Percentiles rank a stretch among this genome's conserved stretches.
phyloP scores from a whole-genome alignment of 148 eudicot species.

The Cornus kousa region DNA sequence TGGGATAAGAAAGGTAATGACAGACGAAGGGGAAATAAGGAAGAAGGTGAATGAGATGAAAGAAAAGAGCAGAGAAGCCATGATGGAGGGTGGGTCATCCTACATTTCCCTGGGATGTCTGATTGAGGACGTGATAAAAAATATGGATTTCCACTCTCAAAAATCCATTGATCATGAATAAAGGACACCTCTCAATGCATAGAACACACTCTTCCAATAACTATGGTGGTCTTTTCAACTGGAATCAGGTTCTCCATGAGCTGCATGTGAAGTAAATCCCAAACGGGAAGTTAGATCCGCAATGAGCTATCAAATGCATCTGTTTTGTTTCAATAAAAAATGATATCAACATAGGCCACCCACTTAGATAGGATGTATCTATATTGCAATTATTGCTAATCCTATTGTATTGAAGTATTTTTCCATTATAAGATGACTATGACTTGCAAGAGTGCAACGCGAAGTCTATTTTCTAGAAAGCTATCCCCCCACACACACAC shows the following conservation, averaged over 20 bases:
- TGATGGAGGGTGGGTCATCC: slow-evolving; percentile 7
- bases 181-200: too few species aligned
- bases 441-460: neutral
- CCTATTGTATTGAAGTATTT: neutral
- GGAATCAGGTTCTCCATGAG: neutral
- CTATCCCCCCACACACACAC: too few species aligned
- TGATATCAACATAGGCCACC: neutral
- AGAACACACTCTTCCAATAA: too few species aligned
- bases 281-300: neutral
- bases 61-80: neutral
- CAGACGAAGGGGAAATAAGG: neutral
- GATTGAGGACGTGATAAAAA: neutral
- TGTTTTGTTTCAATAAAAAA: too few species aligned
- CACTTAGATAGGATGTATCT: neutral
- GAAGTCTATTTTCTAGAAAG: neutral
- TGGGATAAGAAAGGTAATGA: slow-evolving; percentile 9
- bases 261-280: neutral
- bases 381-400: too few species aligned
- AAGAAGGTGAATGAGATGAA: neutral
- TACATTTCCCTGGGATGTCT: neutral
- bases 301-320: too few species aligned
- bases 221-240: neutral
- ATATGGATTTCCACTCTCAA: too few species aligned
- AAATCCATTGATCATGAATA: too few species aligned
- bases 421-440: too few species aligned